These are phyloP conservation scores for Phaeosphaeria sp. DNA, from an alignment of 2,329 filamentous ascomycete species.

Conservation along the genomic window DNA sequence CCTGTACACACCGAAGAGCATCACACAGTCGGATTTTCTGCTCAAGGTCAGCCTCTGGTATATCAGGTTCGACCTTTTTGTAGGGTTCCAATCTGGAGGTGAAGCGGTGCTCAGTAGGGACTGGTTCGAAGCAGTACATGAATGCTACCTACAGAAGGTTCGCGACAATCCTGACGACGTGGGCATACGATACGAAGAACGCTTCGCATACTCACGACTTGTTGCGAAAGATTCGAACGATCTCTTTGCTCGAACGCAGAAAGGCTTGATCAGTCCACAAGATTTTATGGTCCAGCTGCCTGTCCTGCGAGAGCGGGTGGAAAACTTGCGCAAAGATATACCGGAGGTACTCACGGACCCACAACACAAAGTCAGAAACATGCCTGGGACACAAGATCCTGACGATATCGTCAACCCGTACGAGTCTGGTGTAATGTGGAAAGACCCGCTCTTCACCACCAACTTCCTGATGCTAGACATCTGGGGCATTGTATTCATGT, in stretches of 20 bases:
- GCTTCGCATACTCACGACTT: conserved; percentile 70
- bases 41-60: conserved; percentile 88
- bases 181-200: conserved; percentile 70
- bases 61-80: conserved; percentile 83
- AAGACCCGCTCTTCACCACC: conserved; percentile 73
- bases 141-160: conserved; percentile 68
- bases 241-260: conserved; percentile 73
- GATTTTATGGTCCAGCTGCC: conserved; percentile 69
- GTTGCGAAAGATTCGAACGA: conserved; percentile 82
- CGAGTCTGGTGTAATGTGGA: conserved; percentile 69
- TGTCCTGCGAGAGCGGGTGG: conserved; percentile 51
- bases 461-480: conserved; percentile 81
- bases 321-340: conserved; percentile 58
- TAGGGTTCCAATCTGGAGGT: conserved; percentile 81
- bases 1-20: conserved; percentile 77
- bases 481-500: conserved; percentile 80
- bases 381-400: conserved; percentile 62
- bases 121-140: conserved; percentile 75
- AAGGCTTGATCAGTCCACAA: conserved; percentile 68
- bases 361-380: conserved; percentile 68
- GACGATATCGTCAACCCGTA: conserved; percentile 79
- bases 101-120: conserved; percentile 75
- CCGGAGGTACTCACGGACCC: conserved; percentile 68
- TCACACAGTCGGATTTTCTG: conserved; percentile 73
- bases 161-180: conserved; percentile 67